Conservation (phyloP, 2,329 filamentous ascomycete genomes). For the Trichophyton schoenleinii region DNA sequence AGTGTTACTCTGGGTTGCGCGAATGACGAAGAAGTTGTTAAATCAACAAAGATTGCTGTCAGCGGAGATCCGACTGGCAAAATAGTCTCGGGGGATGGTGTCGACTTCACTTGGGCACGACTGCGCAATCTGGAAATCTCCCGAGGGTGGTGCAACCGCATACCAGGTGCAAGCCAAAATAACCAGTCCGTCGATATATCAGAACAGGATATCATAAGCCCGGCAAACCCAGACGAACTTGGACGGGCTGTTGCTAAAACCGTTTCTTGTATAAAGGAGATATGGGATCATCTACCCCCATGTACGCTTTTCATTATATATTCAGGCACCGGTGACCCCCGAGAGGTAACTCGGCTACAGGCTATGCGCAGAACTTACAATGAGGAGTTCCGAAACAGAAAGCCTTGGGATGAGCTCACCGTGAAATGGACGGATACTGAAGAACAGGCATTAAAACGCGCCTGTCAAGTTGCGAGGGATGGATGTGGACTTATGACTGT, state of each 20-base stretch:
- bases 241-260: constrained; percentile 38
- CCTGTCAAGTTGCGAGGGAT: constrained; percentile 44
- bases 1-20: constrained; percentile 44
- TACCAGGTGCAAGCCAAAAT: constrained; percentile 35
- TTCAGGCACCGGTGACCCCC: constrained; percentile 51
- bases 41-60: constrained; percentile 41
- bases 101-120: constrained; percentile 52
- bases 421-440: constrained; percentile 55
- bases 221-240: constrained; percentile 23
- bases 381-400: constrained; percentile 46
- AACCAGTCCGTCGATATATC: constrained; percentile 24
- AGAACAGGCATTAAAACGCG: constrained; percentile 45
- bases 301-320: constrained; percentile 52
- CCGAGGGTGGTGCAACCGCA: constrained; percentile 47
- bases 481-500: constrained; percentile 49
- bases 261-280: constrained; percentile 37
- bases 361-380: constrained; percentile 44
- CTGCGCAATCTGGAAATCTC: constrained; percentile 48
- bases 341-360: constrained; percentile 44
- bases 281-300: constrained; percentile 45
- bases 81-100: constrained; percentile 39
- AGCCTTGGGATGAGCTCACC: constrained; percentile 48
- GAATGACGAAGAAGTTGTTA: constrained; percentile 46
- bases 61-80: constrained; percentile 35
- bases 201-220: constrained; percentile 18